Conservation (phyloP, 441 rosid genomes). For the Geranium incanum region DNA sequence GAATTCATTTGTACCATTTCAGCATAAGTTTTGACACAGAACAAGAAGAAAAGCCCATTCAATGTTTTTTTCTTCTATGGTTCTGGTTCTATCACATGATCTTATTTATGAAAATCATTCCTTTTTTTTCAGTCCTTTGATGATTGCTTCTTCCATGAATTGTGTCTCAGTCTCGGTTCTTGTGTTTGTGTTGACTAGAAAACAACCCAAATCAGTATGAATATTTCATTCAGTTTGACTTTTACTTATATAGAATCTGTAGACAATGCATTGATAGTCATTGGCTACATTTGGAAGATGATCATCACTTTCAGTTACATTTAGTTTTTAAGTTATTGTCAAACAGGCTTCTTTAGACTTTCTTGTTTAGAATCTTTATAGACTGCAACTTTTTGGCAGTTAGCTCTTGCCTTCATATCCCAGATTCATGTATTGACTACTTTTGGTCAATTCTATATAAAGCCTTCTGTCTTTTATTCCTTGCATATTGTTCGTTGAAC, state of each 20-base stretch:
- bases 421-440: neutral
- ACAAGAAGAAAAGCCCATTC: constrained; percentile 11
- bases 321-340: neutral
- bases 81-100: neutral
- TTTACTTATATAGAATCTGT: no score
- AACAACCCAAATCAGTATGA: neutral
- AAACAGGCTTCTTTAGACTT: neutral
- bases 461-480: neutral
- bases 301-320: neutral
- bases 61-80: neutral
- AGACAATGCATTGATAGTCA: neutral
- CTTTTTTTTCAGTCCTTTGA: neutral
- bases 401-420: no score
- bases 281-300: neutral
- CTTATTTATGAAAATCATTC: neutral
- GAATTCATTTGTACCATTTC: neutral
- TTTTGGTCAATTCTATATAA: neutral
- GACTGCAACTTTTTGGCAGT: neutral
- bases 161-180: neutral
- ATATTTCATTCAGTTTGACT: no score
- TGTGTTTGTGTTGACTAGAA: neutral
- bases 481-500: no score
- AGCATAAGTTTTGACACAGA: constrained; percentile 15
- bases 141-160: neutral
- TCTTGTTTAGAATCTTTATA: neutral